Evolutionary conservation across 2,329 filamentous ascomycete species (phyloP), one percentile per base, ranked within the genome.

Genomic region (Paecilomyces fulvus): DNA sequence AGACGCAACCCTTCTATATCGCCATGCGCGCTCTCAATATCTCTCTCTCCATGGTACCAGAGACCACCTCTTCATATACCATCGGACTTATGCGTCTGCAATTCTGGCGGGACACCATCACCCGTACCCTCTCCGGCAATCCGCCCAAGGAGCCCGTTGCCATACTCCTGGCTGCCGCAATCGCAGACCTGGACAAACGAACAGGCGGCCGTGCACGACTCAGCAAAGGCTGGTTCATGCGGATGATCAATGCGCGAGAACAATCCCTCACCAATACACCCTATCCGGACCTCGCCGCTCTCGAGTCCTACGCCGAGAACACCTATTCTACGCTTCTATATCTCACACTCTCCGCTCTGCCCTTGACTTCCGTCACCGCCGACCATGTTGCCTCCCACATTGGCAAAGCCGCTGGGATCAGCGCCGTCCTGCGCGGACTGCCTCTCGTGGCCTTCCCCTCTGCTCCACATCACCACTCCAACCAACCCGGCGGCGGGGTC

Each of bases 331-430:
- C 90, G 0, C 79, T 97, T 49, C 84, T 95, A 73, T 99, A 99
- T 70, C 81, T 95, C 60, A 92, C 88, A 0, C 77, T 97, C 37
- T 90, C 90, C 17, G 80, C 87, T 6, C 75, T 96, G 56, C 88
- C 90, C 0, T 79, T 96, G 66, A 83, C 85, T 9, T 95, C 89
- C 1, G 80, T 96, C 65, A 87, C 92, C 23, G 84, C 91, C 48
- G 94, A 99, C 67, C 94, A 99, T 74, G 79, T 99, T 17, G 92
- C 92, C 8, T 95, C 89, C 55, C 94, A 99, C 71, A 89, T 97
- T 57, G 94, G 94, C 54, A 99, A 99, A 69, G 92, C 94, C 0
- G 88, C 85, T 52, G 94, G 94, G 8, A 96, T 99, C 55, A 81
- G 86, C 2, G 88, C 92, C 1, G 83, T 96, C 0, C 77, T 99